These are phyloP conservation scores for Hanseniaspora taiwanica DNA, from an alignment of 805 yeast species.

Conservation along the genomic window DNA sequence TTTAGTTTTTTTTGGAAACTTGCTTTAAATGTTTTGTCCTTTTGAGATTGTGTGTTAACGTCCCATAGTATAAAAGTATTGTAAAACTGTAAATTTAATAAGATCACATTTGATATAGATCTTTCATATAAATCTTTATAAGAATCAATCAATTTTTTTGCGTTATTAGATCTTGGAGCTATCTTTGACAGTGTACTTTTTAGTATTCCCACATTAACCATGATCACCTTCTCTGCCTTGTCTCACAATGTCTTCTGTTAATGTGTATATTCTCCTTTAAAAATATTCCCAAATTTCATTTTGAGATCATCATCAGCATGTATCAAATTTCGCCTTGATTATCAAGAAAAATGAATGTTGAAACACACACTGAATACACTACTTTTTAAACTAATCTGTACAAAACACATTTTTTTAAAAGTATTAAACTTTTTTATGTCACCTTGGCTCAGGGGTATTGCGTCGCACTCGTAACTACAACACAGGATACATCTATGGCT, in stretches of 20 bases:
- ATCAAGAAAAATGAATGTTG: too few species aligned
- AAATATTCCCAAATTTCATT: too few species aligned
- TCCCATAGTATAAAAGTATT: neutral
- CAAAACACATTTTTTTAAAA: neutral
- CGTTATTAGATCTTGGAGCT: neutral
- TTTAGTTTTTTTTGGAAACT: too few species aligned
- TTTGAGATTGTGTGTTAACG: neutral
- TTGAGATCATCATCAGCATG: too few species aligned
- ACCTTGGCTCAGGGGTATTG: constrained; percentile 44
- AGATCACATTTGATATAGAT: neutral
- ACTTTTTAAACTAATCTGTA: too few species aligned
- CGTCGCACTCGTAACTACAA: constrained; percentile 47
- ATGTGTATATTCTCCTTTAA: too few species aligned
- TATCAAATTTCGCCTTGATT: too few species aligned
- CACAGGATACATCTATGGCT: too few species aligned
- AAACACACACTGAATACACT: too few species aligned
- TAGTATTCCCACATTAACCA: neutral
- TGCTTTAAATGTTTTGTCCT: neutral
- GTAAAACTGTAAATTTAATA: neutral
- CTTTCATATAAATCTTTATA: neutral
- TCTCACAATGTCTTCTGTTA: too few species aligned
- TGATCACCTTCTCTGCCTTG: neutral
- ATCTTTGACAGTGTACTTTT: neutral
- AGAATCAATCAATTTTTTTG: neutral
- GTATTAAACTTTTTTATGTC: constrained; percentile 17